Percentiles rank a stretch among this genome's conserved stretches.
phyloP scores from a whole-genome alignment of 768 basidiomycete species.

The Trametes gibbosa region DNA sequence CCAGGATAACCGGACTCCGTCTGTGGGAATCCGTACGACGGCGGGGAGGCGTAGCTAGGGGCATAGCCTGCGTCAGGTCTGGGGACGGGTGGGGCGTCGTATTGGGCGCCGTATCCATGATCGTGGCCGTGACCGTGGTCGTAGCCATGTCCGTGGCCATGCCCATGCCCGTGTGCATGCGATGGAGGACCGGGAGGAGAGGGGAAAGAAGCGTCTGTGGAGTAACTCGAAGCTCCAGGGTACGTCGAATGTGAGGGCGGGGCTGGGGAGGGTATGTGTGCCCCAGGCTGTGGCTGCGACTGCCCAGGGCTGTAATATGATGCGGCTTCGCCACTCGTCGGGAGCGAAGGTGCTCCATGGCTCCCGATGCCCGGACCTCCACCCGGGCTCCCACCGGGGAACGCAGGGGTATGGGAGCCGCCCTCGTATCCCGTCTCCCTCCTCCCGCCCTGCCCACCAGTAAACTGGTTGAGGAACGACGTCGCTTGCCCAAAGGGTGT shows the following conservation, averaged over 20 bases:
- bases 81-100: neutral
- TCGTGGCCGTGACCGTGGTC: neutral
- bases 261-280: neutral
- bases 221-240: constrained; percentile 5
- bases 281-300: neutral
- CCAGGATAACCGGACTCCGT: constrained; percentile 5
- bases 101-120: neutral
- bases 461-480: constrained; percentile 7
- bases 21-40: constrained; percentile 5
- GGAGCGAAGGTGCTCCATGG: neutral
- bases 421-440: neutral
- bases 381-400: neutral
- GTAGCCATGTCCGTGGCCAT: neutral
- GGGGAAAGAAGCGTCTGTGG: constrained; percentile 2
- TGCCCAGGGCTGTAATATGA: constrained; percentile 15
- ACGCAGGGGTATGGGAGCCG: neutral
- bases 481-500: constrained; percentile 2
- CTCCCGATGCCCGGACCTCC: neutral
- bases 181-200: neutral
- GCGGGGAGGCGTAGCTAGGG: constrained; percentile 11
- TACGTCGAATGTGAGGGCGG: constrained; percentile 1
- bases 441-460: constrained; percentile 1
- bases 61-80: constrained; percentile 6
- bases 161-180: neutral
- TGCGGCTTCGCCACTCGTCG: constrained; percentile 6